Base-by-base conservation (phyloP, 2,329 filamentous ascomycete genomes). In the Aspergillus texensis region DNA sequence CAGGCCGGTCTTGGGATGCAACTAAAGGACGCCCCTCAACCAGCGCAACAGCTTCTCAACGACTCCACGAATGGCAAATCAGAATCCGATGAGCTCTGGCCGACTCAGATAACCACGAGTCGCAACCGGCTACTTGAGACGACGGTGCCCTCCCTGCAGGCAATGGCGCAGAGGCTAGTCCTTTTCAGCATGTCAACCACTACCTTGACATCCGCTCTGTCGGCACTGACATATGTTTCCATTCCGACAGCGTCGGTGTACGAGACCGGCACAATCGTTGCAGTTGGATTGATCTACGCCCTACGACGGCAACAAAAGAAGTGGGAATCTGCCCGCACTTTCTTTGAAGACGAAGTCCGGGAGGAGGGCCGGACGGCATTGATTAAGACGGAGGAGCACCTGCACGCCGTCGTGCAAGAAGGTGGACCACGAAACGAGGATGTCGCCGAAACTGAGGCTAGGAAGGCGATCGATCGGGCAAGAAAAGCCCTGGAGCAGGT, bases 101-200 rank as follows among this genome's bases (percentile, higher is more conserved):
- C 90, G 1, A 85, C 86, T 2, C 88, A 92, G 62, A 94, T 97
- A 64, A 82, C 90, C 16, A 84, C 86, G 30, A 89, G 89, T 9
- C 87, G 93, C n/a, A 81, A 84, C 41, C 87, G 88, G 67, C 84
- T 93, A 2, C 83, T 88, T 48, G 79, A 83, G n/a, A 84, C 87
- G 64, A 91, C 89, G 0, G 84, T 93, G 2, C 89, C 90, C 2
- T 86, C 88, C 1, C 81, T 94, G 4, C 91, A 93, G 72, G 88
- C 90, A 1, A 81, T 92, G 0, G 90, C 90, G 1, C 91, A 94
- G 76, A 87, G 84, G 62, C 85, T 94, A 2, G 88, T 97, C 5
- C 75, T 96, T 5, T 89, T 93, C 71, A 91, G 91, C 0, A 79
- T 92, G 0, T 90, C 88, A 58, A 92, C 92, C 0, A 91, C 91